Evolutionary conservation across 345 rosid species (phyloP).

Genomic region (Lepidium sativum): DNA sequence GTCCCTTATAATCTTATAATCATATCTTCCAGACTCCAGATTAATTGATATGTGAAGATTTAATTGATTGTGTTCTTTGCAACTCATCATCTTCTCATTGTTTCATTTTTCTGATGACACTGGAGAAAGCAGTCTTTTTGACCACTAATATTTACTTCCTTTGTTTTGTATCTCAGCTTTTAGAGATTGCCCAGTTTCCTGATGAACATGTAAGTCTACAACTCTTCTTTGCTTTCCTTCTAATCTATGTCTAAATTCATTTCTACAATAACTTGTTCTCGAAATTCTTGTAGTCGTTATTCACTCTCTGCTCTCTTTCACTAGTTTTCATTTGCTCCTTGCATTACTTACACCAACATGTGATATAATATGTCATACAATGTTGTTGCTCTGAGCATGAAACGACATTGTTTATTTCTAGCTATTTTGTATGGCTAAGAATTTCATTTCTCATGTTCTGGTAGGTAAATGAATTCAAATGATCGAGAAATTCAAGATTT

Average conservation of each 20-base stretch:
- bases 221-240: background rate
- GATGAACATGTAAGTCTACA: constrained; percentile 68
- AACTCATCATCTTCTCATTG: background rate
- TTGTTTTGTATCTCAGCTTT: constrained; percentile 43
- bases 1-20: background rate
- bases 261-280: background rate
- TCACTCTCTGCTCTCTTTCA: background rate
- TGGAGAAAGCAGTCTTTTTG: background rate
- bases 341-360: background rate
- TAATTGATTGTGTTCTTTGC: background rate
- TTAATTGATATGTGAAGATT: background rate
- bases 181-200: constrained; percentile 95
- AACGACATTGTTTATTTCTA: background rate
- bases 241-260: background rate
- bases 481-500: constrained; percentile 94
- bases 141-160: background rate
- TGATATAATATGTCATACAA: background rate
- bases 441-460: background rate
- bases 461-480: constrained; percentile 92
- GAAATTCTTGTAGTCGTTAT: background rate
- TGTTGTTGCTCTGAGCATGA: background rate
- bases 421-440: background rate
- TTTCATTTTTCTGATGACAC: background rate
- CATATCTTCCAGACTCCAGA: background rate
- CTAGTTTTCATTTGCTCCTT: background rate